Conservation (phyloP, 768 basidiomycete species). For the Boletus insuetus region DNA sequence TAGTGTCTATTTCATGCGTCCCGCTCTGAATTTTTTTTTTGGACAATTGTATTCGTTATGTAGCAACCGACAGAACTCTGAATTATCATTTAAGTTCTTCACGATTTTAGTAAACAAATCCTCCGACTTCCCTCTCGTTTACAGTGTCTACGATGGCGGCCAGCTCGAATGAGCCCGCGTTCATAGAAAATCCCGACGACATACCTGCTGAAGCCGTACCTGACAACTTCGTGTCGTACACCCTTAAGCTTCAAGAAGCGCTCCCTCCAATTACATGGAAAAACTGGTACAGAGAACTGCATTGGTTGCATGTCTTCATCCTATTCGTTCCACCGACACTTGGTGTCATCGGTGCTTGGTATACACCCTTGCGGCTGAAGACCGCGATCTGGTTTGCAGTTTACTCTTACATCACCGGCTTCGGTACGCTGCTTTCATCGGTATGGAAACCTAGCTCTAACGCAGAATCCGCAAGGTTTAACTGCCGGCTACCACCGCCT, state of each 20-base stretch:
- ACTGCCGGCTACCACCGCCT: slow-evolving; percentile 92
- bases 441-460: neutral
- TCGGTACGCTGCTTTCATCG: slow-evolving; percentile 47
- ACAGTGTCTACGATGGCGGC: neutral
- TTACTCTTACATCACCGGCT: slow-evolving; percentile 67
- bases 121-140: neutral
- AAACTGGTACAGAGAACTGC: slow-evolving; percentile 12
- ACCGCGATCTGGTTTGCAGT: slow-evolving; percentile 3
- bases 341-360: neutral
- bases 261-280: slow-evolving; percentile 10
- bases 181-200: slow-evolving; percentile 5
- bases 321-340: slow-evolving; percentile 2
- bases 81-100: neutral
- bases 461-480: slow-evolving; percentile 46
- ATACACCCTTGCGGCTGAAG: slow-evolving; percentile 1
- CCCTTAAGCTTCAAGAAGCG: slow-evolving; percentile 4
- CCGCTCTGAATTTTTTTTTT: too few species aligned
- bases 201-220: slow-evolving; percentile 3
- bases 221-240: slow-evolving; percentile 11
- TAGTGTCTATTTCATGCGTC: too few species aligned
- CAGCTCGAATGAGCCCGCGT: neutral
- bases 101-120: neutral
- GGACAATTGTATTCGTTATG: too few species aligned
- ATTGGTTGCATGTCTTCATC: slow-evolving; percentile 9
- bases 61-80: too few species aligned